Conservation (phyloP, 1,139 yeast species). For the Nakaseomyces nivariensis region DNA sequence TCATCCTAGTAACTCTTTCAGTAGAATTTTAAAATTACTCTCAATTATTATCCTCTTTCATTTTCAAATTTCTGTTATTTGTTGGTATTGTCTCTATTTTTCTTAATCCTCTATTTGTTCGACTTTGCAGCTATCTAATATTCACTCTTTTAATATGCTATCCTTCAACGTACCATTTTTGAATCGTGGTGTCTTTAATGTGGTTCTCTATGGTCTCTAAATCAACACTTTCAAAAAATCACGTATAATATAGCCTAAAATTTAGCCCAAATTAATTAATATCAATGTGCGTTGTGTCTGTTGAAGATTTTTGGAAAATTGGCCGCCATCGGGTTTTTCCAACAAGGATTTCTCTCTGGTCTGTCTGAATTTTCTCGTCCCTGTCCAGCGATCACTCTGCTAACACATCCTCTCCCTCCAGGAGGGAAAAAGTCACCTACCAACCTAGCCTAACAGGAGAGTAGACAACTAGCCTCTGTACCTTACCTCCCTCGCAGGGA, state of each 20-base stretch:
- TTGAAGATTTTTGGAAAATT: neutral
- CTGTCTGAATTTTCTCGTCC: no score
- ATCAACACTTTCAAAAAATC: neutral
- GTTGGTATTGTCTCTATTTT: no score
- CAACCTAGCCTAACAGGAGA: no score
- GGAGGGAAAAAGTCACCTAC: no score
- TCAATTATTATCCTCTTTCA: no score
- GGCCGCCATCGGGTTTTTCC: neutral
- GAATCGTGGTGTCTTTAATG: constrained; percentile 5
- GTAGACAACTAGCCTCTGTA: no score
- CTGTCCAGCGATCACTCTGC: no score
- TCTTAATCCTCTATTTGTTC: neutral
- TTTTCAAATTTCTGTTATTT: no score
- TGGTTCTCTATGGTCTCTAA: constrained; percentile 1
- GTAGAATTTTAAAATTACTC: no score
- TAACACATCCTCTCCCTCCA: no score
- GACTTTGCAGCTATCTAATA: neutral
- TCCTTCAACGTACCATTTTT: constrained; percentile 4
- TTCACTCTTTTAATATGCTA: neutral
- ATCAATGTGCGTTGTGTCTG: neutral
- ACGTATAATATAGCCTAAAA: neutral
- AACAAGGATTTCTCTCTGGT: neutral
- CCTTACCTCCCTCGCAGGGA: no score
- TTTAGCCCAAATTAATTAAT: neutral
- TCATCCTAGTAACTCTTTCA: no score